Evolutionary conservation across 495 filamentous ascomycete species (phyloP).

Genomic region (Usnea hakonensis): DNA sequence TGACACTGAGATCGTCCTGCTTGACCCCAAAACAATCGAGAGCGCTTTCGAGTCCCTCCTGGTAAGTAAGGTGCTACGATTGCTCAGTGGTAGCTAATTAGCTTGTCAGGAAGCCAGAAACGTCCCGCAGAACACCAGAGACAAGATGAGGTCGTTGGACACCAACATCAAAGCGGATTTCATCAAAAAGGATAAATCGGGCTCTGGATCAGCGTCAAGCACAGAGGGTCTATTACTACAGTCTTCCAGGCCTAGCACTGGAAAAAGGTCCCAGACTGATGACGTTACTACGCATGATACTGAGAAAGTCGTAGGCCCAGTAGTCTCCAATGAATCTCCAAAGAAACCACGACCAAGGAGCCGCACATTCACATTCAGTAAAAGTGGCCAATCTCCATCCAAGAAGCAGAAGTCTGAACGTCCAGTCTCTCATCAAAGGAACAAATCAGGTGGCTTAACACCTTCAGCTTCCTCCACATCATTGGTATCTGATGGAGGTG

Average conservation of each 20-base stretch:
- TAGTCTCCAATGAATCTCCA: slow-evolving; percentile 24
- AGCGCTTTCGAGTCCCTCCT: slow-evolving; percentile 45
- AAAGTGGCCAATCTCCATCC: slow-evolving; percentile 48
- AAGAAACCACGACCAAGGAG: slow-evolving; percentile 55
- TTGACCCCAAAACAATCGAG: slow-evolving; percentile 42
- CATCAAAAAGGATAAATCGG: slow-evolving; percentile 75
- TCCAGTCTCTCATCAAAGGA: slow-evolving; percentile 28
- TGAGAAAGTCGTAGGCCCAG: slow-evolving; percentile 23
- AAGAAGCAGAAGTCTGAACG: slow-evolving; percentile 53
- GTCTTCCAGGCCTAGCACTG: slow-evolving; percentile 12
- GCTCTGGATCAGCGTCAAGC: slow-evolving; percentile 42
- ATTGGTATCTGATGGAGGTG: slow-evolving; percentile 36
- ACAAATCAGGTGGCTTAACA: slow-evolving; percentile 38
- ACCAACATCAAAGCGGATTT: slow-evolving; percentile 91
- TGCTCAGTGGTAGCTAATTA: slow-evolving; percentile 31
- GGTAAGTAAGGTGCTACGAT: slow-evolving; percentile 23
- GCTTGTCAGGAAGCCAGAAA: slow-evolving; percentile 66
- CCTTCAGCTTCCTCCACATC: slow-evolving; percentile 43
- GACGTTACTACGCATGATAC: slow-evolving; percentile 16
- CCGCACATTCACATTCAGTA: slow-evolving; percentile 68
- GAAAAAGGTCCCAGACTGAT: slow-evolving; percentile 35
- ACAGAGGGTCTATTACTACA: slow-evolving; percentile 26
- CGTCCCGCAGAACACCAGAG: slow-evolving; percentile 84
- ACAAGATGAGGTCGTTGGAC: slow-evolving; percentile 85
- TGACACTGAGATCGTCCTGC: slow-evolving; percentile 36